Conservation (phyloP, 2,329 filamentous ascomycete genomes). For the Myriosclerotinia curreyana region DNA sequence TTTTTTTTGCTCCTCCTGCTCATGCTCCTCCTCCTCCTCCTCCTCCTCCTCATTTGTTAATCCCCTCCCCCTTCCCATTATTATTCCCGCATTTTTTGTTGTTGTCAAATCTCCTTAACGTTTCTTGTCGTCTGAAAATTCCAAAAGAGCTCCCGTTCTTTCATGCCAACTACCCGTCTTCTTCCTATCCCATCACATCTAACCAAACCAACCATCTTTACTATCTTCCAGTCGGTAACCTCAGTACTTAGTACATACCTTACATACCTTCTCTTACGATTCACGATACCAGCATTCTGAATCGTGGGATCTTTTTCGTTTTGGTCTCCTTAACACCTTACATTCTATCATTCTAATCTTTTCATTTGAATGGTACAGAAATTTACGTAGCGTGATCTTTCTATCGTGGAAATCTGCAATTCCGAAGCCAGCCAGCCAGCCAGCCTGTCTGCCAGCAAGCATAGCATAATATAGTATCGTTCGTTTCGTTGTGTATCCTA, state of each 20-base stretch:
- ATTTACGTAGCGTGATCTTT: conserved; percentile 19
- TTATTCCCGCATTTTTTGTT: neutral
- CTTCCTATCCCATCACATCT: conserved; percentile 11
- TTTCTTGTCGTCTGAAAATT: conserved; percentile 14
- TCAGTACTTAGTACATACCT: neutral
- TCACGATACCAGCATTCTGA: conserved; percentile 2
- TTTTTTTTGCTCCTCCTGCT: conserved; percentile 4
- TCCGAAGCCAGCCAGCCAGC: neutral
- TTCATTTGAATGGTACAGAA: conserved; percentile 15
- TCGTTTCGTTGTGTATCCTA: neutral
- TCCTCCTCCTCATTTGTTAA: neutral
- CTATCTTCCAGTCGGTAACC: conserved; percentile 11
- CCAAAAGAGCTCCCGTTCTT: conserved; percentile 3
- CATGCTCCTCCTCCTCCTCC: neutral
- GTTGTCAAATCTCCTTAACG: conserved; percentile 11
- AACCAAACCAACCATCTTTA: conserved; percentile 7
- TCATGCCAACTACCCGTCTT: conserved; percentile 11
- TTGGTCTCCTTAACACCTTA: neutral
- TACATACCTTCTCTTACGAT: conserved; percentile 2
- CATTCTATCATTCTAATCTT: conserved; percentile 6
- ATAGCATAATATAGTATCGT: conserved; percentile 3
- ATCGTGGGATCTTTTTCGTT: neutral
- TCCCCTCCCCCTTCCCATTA: neutral
- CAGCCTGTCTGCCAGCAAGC: neutral
- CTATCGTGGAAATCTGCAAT: conserved; percentile 14